phyloP scores from a whole-genome alignment of 352 stramenopile species.

The Plasmopara muralis region DNA sequence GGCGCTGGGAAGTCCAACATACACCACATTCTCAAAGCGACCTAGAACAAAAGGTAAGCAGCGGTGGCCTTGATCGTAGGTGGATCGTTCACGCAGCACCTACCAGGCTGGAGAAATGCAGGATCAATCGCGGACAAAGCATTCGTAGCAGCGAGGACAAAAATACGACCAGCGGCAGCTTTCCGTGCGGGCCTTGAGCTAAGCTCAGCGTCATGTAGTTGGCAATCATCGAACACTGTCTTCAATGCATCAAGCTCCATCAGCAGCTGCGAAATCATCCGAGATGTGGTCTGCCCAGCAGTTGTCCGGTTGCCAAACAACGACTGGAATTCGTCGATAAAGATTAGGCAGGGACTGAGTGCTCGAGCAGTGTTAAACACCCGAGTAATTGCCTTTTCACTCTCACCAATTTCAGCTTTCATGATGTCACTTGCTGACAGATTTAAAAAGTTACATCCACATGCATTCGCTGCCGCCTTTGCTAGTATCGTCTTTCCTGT shows the following conservation, averaged over 20 bases:
- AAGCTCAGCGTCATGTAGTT: constrained; percentile 15
- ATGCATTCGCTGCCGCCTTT: constrained; percentile 70
- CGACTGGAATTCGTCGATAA: constrained; percentile 86
- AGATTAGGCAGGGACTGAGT: constrained; percentile 78
- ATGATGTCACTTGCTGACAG: constrained; percentile 73
- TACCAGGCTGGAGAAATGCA: constrained; percentile 77
- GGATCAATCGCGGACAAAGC: constrained; percentile 65
- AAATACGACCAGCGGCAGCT: constrained; percentile 41
- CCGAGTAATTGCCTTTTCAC: constrained; percentile 68
- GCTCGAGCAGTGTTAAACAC: constrained; percentile 66
- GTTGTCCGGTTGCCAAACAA: constrained; percentile 76
- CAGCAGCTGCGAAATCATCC: constrained; percentile 83
- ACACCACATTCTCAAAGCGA: constrained; percentile 79
- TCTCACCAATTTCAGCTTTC: constrained; percentile 77
- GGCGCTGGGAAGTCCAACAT: constrained; percentile 52
- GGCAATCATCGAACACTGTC: constrained; percentile 37
- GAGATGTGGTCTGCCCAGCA: constrained; percentile 62
- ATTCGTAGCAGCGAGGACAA: constrained; percentile 80
- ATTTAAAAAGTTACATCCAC: constrained; percentile 81
- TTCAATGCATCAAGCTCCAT: constrained; percentile 76
- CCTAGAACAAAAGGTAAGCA: constrained; percentile 24
- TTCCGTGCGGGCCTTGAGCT: background rate
- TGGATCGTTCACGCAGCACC: background rate
- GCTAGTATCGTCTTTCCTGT: constrained; percentile 85
- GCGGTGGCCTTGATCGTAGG: background rate